Evolutionary conservation across 805 yeast genomes (phyloP), one percentile per base, ranked within the genome.

Genomic region (Pichia nakasei): DNA sequence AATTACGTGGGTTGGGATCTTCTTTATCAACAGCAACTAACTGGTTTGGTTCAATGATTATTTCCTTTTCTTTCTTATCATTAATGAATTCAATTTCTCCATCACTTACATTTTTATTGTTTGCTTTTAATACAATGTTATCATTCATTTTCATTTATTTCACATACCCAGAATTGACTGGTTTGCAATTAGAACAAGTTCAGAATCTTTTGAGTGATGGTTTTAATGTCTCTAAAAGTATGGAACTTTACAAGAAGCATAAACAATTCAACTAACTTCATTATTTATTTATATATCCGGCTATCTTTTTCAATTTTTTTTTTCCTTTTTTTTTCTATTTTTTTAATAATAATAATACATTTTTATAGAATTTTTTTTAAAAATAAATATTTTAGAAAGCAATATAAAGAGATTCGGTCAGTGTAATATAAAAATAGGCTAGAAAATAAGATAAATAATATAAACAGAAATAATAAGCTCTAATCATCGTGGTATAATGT

Each of bases 1-100:
- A 69, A 42, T 76, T 75, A 20, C 64, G 80, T 47, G 72, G 78
- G 13, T 53, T 72, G 35, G 80, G 80, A 17, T 68, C 71, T 5
- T 57, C 65, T 5, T 50, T 56, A 38, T 51, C 63, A 3, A 62
- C 66, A 2, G 57, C 61, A 4, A 59, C 63, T 20, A 61, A 61
- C 58, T 75, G 80, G 80, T 60, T 73, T 8, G 80, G 80, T 3
- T 74, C 79, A 22, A 64, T 74, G 56, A 68, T 68, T 18, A 66
- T 75, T 47, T 72, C 79, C 2, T 64, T 75, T 15, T 69, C 75
- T 5, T 75, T 75, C 53, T 66, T 75, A 56, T 71, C 78, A 34
- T 67, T 75, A 71, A 70, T 75, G 65, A 65, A 71, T 48, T 65
- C 63, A 44, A 65, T 74, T 39, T 69, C 77, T 3, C 78, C 80